Conservation (phyloP, 768 basidiomycete genomes). For the Filobasidium floriforme region DNA sequence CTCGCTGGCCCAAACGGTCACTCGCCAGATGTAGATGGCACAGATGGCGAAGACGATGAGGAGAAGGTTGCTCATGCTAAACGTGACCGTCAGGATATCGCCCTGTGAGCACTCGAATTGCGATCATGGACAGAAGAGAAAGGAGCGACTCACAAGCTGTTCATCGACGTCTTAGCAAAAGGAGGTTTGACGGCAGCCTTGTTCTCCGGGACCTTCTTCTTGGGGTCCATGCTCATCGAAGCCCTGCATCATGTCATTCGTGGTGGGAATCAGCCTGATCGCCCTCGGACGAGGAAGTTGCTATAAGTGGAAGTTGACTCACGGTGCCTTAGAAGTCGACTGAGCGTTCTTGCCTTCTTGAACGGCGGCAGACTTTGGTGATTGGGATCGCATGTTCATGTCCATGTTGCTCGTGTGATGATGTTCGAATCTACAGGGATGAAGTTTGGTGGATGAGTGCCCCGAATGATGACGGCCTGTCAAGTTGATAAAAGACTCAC, state of each 20-base stretch:
- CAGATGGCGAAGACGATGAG: constrained; percentile 31
- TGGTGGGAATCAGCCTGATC: background rate
- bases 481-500: no score
- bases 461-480: no score
- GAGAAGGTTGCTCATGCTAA: constrained; percentile 41
- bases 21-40: constrained; percentile 40
- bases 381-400: background rate
- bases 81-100: no score
- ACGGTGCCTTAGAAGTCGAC: background rate
- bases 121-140: background rate
- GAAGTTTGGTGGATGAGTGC: no score
- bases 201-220: constrained; percentile 34
- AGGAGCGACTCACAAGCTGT: constrained; percentile 38
- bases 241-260: constrained; percentile 23
- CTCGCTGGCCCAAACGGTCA: constrained; percentile 39
- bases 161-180: constrained; percentile 39
- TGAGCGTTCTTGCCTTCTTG: background rate
- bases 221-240: constrained; percentile 33
- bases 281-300: background rate
- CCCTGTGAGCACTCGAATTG: no score
- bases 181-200: constrained; percentile 41
- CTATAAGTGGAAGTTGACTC: background rate
- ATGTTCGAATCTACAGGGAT: no score
- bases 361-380: background rate
- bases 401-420: no score